A percentile compares a stretch with the other conserved stretches of the same genome.
Conservation (phyloP, 345 rosid species). For the Cardamine occulta region DNA sequence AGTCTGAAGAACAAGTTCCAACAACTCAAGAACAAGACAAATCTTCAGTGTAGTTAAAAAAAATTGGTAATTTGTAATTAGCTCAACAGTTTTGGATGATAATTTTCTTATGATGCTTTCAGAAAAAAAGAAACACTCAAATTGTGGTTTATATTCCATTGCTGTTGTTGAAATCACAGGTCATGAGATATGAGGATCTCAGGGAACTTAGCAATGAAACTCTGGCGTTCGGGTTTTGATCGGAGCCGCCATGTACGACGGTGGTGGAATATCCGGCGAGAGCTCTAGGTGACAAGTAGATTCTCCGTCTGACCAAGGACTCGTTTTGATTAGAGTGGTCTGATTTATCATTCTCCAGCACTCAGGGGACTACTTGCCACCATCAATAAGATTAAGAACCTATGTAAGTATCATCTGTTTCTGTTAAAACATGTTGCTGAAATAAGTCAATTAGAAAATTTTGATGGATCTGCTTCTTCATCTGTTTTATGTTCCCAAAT, state of each 20-base stretch:
- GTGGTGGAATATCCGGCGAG: too few relatives aligned
- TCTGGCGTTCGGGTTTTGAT: neutral
- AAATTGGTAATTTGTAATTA: neutral
- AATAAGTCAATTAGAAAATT: too few relatives aligned
- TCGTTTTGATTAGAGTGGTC: neutral
- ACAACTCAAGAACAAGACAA: slow-evolving; percentile 22
- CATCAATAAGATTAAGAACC: neutral
- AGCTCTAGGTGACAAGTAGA: too few relatives aligned
- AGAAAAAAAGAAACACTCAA: too few relatives aligned
- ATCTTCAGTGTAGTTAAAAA: neutral
- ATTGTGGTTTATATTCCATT: too few relatives aligned
- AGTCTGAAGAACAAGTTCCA: slow-evolving; percentile 24
- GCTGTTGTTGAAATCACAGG: neutral
- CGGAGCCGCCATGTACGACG: too few relatives aligned
- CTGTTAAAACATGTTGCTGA: too few relatives aligned
- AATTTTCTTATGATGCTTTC: neutral
- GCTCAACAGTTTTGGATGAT: too few relatives aligned
- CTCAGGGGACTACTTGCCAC: neutral
- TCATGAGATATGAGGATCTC: neutral
- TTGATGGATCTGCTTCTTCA: too few relatives aligned
- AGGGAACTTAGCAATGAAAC: neutral
- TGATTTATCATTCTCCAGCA: neutral
- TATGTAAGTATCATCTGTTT: too few relatives aligned
- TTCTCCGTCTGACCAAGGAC: slow-evolving; percentile 34
- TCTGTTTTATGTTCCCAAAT: slow-evolving; percentile 1